These are phyloP conservation scores for Euclidium syriacum DNA, from an alignment of 345 rosid species.

Conservation along the genomic window DNA sequence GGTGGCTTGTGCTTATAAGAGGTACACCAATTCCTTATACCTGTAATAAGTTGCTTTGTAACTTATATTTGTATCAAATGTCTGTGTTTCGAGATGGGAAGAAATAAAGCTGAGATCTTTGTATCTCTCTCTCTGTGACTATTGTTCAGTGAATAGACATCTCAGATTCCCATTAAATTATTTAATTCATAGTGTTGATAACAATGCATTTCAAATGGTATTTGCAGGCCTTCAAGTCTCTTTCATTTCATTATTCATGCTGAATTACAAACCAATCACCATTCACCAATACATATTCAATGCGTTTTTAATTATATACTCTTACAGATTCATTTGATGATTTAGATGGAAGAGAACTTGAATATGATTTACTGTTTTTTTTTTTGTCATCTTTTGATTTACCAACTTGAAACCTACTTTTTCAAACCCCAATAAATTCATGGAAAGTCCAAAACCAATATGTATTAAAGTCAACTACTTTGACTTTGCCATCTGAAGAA, in stretches of 20 bases:
- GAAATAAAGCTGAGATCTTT: slow-evolving; percentile 8
- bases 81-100: slow-evolving; percentile 6
- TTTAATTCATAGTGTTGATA: not conserved
- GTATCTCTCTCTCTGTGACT: slow-evolving; percentile 3
- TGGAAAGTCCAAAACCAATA: not conserved
- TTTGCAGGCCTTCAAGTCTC: slow-evolving; percentile 14
- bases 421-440: not conserved
- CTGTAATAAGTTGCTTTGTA: not conserved
- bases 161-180: slow-evolving; percentile 1
- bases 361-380: not conserved
- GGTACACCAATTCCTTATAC: slow-evolving; percentile 6
- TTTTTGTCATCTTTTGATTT: not conserved
- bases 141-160: slow-evolving; percentile 9
- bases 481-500: slow-evolving; percentile 16
- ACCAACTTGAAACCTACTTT: slow-evolving; percentile 18
- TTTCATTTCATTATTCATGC: slow-evolving; percentile 4
- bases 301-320: slow-evolving; percentile 5
- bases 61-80: not conserved
- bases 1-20: not conserved
- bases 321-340: not conserved
- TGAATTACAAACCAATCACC: slow-evolving; percentile 21
- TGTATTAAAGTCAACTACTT: slow-evolving; percentile 5
- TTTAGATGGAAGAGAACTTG: slow-evolving; percentile 11
- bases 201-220: not conserved
- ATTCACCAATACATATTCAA: slow-evolving; percentile 16